phyloP scores from a whole-genome alignment of 2,329 filamentous ascomycete genomes.

The Trichoderma simmonsii region DNA sequence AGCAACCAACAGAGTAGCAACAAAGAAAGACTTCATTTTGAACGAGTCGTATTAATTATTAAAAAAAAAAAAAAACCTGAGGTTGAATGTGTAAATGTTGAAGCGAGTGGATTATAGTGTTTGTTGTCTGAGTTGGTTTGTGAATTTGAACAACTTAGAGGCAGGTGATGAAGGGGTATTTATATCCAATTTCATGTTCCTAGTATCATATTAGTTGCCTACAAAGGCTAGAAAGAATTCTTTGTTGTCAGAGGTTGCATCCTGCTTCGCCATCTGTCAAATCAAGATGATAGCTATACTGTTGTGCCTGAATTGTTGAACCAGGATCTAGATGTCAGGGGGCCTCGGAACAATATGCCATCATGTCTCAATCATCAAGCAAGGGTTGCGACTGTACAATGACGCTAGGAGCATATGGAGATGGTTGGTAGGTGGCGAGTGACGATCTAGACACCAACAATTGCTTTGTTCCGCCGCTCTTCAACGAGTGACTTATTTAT shows the following conservation, averaged over 20 bases:
- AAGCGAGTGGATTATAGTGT: neutral
- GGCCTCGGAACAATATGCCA: neutral
- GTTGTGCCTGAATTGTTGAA: neutral
- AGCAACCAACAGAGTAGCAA: constrained; percentile 20
- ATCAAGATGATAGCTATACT: neutral
- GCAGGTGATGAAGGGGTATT: constrained; percentile 1
- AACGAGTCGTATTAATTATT: neutral
- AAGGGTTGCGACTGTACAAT: neutral
- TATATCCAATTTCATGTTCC: constrained; percentile 5
- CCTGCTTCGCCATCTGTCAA: neutral
- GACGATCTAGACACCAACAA: neutral
- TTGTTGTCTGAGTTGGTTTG: neutral
- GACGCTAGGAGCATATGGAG: neutral
- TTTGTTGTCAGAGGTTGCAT: neutral
- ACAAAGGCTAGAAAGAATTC: neutral
- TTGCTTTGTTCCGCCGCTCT: neutral
- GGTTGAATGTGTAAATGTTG: neutral
- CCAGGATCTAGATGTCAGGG: neutral
- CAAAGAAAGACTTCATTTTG: constrained; percentile 23
- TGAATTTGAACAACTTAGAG: neutral
- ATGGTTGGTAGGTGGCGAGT: neutral
- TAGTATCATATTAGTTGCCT: neutral
- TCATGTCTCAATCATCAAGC: neutral
- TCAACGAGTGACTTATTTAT: neutral
- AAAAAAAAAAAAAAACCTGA: neutral